Conservation (phyloP, 148 eudicot species). For the Chenopodium suecicum region DNA sequence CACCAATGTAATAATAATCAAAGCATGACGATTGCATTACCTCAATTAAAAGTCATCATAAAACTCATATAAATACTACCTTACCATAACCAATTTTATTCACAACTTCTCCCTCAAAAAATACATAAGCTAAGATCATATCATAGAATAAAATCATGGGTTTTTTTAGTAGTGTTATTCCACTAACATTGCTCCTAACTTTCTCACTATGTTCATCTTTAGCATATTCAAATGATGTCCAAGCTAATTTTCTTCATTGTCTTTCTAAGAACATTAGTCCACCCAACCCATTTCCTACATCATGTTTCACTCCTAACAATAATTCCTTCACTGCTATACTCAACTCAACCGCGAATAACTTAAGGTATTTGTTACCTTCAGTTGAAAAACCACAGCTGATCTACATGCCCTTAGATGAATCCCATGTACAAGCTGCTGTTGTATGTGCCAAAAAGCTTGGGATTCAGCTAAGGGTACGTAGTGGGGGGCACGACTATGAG, state of each 20-base stretch:
- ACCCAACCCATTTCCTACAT: conserved; percentile 26
- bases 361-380: conserved; percentile 26
- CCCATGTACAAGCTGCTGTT: conserved; percentile 39
- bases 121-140: neutral
- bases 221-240: conserved; percentile 18
- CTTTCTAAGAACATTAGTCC: conserved; percentile 18
- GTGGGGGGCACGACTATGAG: conserved; percentile 57
- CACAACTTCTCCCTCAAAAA: conserved; percentile 15
- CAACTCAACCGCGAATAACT: conserved; percentile 35
- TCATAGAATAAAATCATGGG: neutral
- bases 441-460: conserved; percentile 29
- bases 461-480: conserved; percentile 36
- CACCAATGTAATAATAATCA: conserved; percentile 1
- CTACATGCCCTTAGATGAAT: conserved; percentile 36
- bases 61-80: conserved; percentile 25
- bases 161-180: neutral
- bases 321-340: conserved; percentile 20
- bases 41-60: conserved; percentile 32
- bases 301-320: conserved; percentile 31
- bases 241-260: conserved; percentile 28
- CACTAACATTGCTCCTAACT: conserved; percentile 15
- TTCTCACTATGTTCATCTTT: conserved; percentile 3
- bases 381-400: conserved; percentile 31
- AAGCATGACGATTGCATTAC: conserved; percentile 36
- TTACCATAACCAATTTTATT: conserved; percentile 4